Percentiles rank a stretch among this genome's conserved stretches.
These are phyloP conservation scores for Russula sp. DNA, from an alignment of 768 basidiomycete species.

Conservation along the genomic window DNA sequence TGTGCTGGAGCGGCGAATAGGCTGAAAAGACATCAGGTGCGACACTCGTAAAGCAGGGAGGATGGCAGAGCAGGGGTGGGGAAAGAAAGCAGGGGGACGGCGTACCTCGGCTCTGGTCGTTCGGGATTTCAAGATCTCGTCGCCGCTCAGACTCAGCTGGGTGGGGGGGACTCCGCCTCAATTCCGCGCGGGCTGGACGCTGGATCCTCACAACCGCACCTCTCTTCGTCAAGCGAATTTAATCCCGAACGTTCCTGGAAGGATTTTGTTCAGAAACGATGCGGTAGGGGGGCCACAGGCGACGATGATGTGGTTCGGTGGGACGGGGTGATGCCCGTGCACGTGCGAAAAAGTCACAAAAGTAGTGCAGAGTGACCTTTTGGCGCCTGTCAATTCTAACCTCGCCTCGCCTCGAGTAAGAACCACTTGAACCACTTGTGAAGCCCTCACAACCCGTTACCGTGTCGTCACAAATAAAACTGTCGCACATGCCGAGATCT, in stretches of 20 bases:
- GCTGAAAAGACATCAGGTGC: background rate
- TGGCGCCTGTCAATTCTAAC: background rate
- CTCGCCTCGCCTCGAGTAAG: background rate
- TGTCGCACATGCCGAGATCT: no score
- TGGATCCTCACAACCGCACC: background rate
- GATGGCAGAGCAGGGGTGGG: background rate
- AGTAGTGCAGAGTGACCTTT: background rate
- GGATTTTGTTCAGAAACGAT: background rate
- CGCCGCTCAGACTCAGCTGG: constrained; percentile 23
- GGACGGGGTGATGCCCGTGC: constrained; percentile 17
- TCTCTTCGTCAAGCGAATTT: background rate
- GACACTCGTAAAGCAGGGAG: background rate
- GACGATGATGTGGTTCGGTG: constrained; percentile 20
- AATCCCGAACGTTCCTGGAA: background rate
- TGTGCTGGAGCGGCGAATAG: background rate
- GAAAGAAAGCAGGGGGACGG: background rate
- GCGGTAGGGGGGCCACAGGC: background rate
- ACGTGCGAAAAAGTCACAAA: constrained; percentile 18
- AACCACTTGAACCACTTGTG: background rate
- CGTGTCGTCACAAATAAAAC: background rate
- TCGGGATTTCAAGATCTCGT: constrained; percentile 24
- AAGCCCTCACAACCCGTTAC: background rate
- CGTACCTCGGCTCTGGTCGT: constrained; percentile 19
- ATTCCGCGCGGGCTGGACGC: background rate
- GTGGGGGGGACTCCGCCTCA: constrained; percentile 21